Base-by-base conservation (phyloP, 495 filamentous ascomycete genomes). In the Talaromyces borbonicus region DNA sequence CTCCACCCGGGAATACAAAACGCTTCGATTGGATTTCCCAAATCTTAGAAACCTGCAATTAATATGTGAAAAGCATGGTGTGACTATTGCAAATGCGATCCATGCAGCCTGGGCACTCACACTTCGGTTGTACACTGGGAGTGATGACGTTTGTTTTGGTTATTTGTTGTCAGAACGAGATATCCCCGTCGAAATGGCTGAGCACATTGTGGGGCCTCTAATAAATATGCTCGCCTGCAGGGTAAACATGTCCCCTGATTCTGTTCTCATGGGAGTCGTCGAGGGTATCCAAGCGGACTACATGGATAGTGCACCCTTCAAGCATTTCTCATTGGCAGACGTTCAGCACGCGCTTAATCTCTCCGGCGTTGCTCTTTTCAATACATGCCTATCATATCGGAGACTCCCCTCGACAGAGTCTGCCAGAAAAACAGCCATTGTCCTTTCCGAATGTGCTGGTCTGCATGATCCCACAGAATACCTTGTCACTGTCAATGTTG, bases 391-490 rank as follows among this genome's bases (percentile, higher is more conserved):
- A 0, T 72, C 70, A 3, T 73, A 69, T 50, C 54, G 68, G 14
- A 67, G 60, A 23, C 58, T 71, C 6, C 62, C 68, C 1, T 42
- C 55, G 0, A 45, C 49, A 0, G 52, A 55, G 24, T 51, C 51
- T 8, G 45, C 25, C 1, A 47, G 59, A 23, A 48, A 49, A 24
- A 56, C 56, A 24, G 54, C 55, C 8, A 65, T 74, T 8, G 48
- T 63, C n/a, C 63, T 69, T 37, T 49, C 57, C 2, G 63, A 69
- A 39, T 56, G 59, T 24, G 61, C 60, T 6, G 53, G 64, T 1
- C 69, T 75, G 24, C 66, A 78, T 35, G 76, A 79, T 43, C 76
- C 76, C 0, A 74, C 75, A 4, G 75, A 80, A 54, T 75, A 75
- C 49, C 63, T 65, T 6, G 53, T 80, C 0, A 76, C 67, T 26